Evolutionary conservation across 1,139 yeast species (phyloP), one percentile per base, ranked within the genome.

Genomic region (Geotrichum histeridarum): DNA sequence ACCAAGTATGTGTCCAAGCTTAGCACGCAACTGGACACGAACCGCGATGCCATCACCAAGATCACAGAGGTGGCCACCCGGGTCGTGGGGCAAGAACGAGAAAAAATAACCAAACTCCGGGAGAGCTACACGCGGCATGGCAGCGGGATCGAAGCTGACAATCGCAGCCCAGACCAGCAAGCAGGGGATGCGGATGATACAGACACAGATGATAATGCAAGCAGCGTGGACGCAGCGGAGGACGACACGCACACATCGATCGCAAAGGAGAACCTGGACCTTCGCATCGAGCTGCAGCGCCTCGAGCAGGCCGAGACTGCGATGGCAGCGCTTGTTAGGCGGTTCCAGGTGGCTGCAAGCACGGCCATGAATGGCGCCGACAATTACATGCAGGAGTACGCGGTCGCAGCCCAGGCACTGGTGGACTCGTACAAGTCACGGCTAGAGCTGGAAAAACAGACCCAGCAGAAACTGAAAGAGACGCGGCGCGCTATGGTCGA

Each of bases 201-300:
- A n/a, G 15, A 42, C 18, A 17, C 17, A 8, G 37, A 31, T 9
- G 30, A 14, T 2, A 15, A 43, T 17, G 15, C n/a, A 8, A 7
- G 8, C 12, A n/a, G 9, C 18, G 17, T 12, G 3, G 18, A 45
- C 30, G 42, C n/a, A 2, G 41, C 15, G 11, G 41, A 35, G 12
- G 48, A 37, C 6, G 45, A 36, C 17, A 36, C 45, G n/a, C 45
- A 41, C 14, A 31, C 54, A 6, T 36, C 45, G 11, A 18, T 46
- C 9, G 42, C 51, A 1, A 36, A 36, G 15, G 51, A 50, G 33
- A 66, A 66, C 48, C 56, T 66, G 30, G 54, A 57, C 36, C 59
- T 66, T 8, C 61, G 61, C 39, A 54, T 64, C 31, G 63, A 64
- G 47, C 58, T 66, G 12, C 69, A 66, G 48, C 59, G 61, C 27